These are phyloP conservation scores for Paraconiothyrium brasiliense DNA, from an alignment of 2,329 filamentous ascomycete species.

Conservation along the genomic window DNA sequence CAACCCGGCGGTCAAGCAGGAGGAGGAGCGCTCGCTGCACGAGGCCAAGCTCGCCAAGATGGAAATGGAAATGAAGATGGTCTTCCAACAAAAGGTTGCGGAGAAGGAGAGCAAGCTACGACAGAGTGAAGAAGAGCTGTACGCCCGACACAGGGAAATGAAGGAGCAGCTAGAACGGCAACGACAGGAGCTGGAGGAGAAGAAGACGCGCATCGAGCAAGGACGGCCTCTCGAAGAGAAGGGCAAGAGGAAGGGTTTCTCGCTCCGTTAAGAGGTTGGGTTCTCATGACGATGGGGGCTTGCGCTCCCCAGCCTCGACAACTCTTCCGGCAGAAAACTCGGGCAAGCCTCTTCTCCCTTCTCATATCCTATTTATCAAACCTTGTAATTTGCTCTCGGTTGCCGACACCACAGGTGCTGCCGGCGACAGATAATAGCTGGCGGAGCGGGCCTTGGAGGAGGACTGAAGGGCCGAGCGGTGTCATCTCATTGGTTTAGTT, in stretches of 20 bases:
- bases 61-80: constrained; percentile 99
- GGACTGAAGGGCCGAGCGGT: constrained; percentile 38
- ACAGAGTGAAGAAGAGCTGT: constrained; percentile 98
- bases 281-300: constrained; percentile 22
- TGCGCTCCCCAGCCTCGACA: constrained; percentile 28
- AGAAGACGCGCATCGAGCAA: constrained; percentile 95
- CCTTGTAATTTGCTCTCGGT: constrained; percentile 52
- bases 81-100: constrained; percentile 99
- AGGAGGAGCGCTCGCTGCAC: constrained; percentile 96
- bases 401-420: constrained; percentile 53
- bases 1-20: constrained; percentile 99
- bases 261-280: constrained; percentile 75
- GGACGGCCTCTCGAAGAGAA: constrained; percentile 97
- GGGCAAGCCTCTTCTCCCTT: constrained; percentile 46
- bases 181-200: constrained; percentile 94
- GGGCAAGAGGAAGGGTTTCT: constrained; percentile 99
- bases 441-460: constrained; percentile 40
- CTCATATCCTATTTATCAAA: constrained; percentile 50
- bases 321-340: constrained; percentile 39
- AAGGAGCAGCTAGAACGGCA: constrained; percentile 98
- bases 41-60: constrained; percentile 99
- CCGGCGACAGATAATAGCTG: constrained; percentile 50
- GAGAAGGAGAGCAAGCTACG: constrained; percentile 99
- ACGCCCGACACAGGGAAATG: constrained; percentile 98
- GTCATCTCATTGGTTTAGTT: constrained; percentile 47